A percentile compares a stretch with the other conserved stretches of the same genome.
phyloP scores from a whole-genome alignment of 73 alveolate genomes.

The Durusdinium trenchii region DNA sequence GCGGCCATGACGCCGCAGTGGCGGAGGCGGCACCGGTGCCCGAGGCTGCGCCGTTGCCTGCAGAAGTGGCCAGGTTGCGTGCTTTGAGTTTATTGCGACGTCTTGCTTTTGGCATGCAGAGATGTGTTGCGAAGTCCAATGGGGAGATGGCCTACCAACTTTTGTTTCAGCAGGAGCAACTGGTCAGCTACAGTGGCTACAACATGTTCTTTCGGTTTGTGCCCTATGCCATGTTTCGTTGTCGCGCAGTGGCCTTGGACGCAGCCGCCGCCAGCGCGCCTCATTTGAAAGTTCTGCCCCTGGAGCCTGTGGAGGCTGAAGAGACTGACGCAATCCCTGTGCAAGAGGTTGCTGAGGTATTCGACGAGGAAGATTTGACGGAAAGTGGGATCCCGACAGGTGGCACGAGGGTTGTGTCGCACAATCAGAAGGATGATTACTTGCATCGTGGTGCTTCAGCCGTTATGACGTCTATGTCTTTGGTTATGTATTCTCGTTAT shows the following conservation, averaged over 20 bases:
- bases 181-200: background rate
- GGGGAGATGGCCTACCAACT: constrained; percentile 29
- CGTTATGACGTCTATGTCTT: background rate
- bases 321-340: background rate
- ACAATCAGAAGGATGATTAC: constrained; percentile 19
- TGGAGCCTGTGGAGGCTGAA: background rate
- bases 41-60: background rate
- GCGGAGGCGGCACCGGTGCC: too few relatives aligned
- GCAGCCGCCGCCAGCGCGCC: background rate
- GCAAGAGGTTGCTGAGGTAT: background rate
- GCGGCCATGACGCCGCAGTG: too few relatives aligned
- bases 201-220: background rate
- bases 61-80: background rate
- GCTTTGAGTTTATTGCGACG: background rate
- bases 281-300: background rate
- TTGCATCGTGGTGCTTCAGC: background rate
- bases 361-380: background rate
- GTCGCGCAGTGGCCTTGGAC: background rate
- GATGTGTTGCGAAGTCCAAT: constrained; percentile 17
- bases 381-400: background rate
- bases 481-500: background rate
- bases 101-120: constrained; percentile 24
- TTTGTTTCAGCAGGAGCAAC: background rate
- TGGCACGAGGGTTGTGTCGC: background rate
- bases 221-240: background rate